Percentiles rank a stretch among this genome's conserved stretches.
Evolutionary conservation across 2,329 filamentous ascomycete genomes (phyloP).

Genomic region (Fusarium sp.): DNA sequence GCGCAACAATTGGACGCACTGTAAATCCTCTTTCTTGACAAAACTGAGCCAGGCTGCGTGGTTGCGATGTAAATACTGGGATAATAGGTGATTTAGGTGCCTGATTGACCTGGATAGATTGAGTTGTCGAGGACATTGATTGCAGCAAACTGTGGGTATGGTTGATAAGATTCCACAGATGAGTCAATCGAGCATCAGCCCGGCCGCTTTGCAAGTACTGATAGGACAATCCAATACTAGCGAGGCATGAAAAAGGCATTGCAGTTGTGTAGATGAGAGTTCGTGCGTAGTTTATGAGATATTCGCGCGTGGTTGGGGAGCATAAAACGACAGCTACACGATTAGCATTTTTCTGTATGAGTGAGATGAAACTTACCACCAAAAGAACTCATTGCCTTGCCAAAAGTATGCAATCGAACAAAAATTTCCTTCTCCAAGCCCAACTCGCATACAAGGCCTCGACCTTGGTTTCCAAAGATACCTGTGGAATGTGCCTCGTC

Average conservation of each 20-base stretch:
- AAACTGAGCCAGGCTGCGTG: constrained; percentile 70
- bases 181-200: constrained; percentile 56
- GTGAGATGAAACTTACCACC: constrained; percentile 70
- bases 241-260: constrained; percentile 73
- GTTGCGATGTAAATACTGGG: constrained; percentile 70
- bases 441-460: constrained; percentile 70
- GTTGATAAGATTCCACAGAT: constrained; percentile 53
- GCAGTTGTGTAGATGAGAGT: constrained; percentile 82
- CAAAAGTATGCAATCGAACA: constrained; percentile 75
- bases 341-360: background rate
- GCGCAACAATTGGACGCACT: constrained; percentile 76
- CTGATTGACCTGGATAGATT: constrained; percentile 52
- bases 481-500: constrained; percentile 80
- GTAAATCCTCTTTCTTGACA: constrained; percentile 73
- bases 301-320: constrained; percentile 70
- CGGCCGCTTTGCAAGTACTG: constrained; percentile 66
- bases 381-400: constrained; percentile 76
- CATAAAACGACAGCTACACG: constrained; percentile 70
- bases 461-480: constrained; percentile 68
- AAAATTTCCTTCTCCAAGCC: constrained; percentile 70
- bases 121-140: constrained; percentile 49
- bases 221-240: constrained; percentile 71
- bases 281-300: constrained; percentile 83
- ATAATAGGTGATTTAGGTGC: constrained; percentile 74
- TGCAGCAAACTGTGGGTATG: constrained; percentile 64